Percentiles rank a stretch among this genome's conserved stretches.
Conservation (phyloP, 73 alveolate species). For the Paramecium bursaria region DNA sequence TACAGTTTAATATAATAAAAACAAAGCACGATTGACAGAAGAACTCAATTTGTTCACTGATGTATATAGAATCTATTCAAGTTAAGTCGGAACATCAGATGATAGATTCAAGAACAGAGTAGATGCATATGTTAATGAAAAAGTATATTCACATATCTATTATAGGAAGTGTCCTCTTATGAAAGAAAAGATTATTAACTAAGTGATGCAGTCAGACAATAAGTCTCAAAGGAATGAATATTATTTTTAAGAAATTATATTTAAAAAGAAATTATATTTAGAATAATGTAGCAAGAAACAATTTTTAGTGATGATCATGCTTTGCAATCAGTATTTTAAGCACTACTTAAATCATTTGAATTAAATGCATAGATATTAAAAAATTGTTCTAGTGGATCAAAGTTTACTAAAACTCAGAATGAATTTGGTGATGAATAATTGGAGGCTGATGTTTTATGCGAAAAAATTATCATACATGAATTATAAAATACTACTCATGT, state of each 20-base stretch:
- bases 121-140: slow-evolving; percentile 42
- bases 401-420: slow-evolving; percentile 45
- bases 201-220: slow-evolving; percentile 61
- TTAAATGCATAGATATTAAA: slow-evolving; percentile 13
- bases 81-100: slow-evolving; percentile 60
- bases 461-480: slow-evolving; percentile 10
- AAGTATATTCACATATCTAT: not conserved
- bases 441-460: slow-evolving; percentile 46
- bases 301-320: slow-evolving; percentile 58
- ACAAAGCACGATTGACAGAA: slow-evolving; percentile 49
- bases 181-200: slow-evolving; percentile 30
- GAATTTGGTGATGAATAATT: slow-evolving; percentile 57
- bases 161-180: slow-evolving; percentile 33
- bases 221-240: slow-evolving; percentile 43
- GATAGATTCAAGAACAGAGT: slow-evolving; percentile 47
- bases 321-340: slow-evolving; percentile 22
- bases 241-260: no score
- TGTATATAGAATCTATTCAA: slow-evolving; percentile 54
- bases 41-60: slow-evolving; percentile 57
- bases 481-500: slow-evolving; percentile 31
- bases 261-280: no score
- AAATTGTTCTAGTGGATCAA: slow-evolving; percentile 53
- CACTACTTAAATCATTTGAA: slow-evolving; percentile 10
- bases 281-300: no score
- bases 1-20: slow-evolving; percentile 27